A percentile compares a stretch with the other conserved stretches of the same genome.
Evolutionary conservation across 345 rosid genomes (phyloP).

Genomic region (Raphanus raphanistrum): DNA sequence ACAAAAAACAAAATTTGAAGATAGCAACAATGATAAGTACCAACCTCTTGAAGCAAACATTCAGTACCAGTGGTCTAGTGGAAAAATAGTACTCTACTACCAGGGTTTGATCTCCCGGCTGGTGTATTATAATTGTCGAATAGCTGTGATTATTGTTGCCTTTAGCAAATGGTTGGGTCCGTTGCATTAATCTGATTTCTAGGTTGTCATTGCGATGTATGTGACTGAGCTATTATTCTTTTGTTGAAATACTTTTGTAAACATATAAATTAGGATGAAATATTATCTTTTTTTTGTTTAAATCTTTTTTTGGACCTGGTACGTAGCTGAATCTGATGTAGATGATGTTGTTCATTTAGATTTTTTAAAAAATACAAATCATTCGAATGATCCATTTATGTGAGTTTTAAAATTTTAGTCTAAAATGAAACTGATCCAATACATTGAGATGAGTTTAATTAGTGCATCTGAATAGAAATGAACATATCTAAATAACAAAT

Average conservation of each 20-base stretch:
- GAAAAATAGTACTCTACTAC: slow-evolving; percentile 84
- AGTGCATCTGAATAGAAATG: too few relatives aligned
- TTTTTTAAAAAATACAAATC: too few relatives aligned
- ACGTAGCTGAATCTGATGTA: too few relatives aligned
- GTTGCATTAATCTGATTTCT: neutral
- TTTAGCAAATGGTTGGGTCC: neutral
- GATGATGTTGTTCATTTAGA: too few relatives aligned
- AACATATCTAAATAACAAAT: too few relatives aligned
- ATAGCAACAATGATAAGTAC: neutral
- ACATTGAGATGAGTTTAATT: too few relatives aligned
- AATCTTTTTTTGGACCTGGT: too few relatives aligned
- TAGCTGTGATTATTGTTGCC: neutral
- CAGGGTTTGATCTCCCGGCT: slow-evolving; percentile 52
- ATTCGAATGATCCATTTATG: too few relatives aligned
- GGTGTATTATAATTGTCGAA: neutral
- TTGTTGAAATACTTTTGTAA: neutral
- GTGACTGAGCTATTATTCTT: neutral
- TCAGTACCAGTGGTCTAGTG: slow-evolving; percentile 80
- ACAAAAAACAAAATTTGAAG: neutral
- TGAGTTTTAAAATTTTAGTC: too few relatives aligned
- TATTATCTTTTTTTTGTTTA: too few relatives aligned
- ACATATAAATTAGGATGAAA: too few relatives aligned
- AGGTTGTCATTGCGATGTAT: neutral
- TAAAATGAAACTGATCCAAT: too few relatives aligned
- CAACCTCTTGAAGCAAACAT: neutral